A percentile compares a stretch with the other conserved stretches of the same genome.
These are phyloP conservation scores for Apiotrichum porosum DNA, from an alignment of 1,284 basidiomycete genomes.

Conservation along the genomic window DNA sequence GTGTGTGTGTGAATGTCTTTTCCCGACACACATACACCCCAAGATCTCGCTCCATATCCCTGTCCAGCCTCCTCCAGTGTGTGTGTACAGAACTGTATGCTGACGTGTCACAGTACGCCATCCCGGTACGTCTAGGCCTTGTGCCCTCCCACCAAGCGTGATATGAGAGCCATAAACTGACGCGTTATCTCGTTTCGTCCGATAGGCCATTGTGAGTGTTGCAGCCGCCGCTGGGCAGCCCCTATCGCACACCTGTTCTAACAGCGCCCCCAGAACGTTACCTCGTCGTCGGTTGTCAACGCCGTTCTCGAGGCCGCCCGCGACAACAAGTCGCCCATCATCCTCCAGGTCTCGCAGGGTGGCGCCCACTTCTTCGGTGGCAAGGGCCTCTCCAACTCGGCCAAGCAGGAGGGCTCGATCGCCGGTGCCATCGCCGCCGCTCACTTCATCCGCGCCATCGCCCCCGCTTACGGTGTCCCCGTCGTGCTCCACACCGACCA, in stretches of 20 bases:
- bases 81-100: no score
- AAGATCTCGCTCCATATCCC: no score
- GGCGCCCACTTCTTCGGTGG: constrained; percentile 95
- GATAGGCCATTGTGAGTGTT: constrained; percentile 63
- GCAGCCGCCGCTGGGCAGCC: not conserved
- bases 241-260: not conserved
- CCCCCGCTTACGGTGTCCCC: constrained; percentile 86
- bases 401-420: constrained; percentile 92
- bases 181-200: not conserved
- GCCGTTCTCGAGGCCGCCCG: constrained; percentile 83
- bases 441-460: constrained; percentile 82
- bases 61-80: no score
- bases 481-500: constrained; percentile 99
- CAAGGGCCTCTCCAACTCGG: constrained; percentile 81
- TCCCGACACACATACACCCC: no score
- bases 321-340: constrained; percentile 94
- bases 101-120: constrained; percentile 61
- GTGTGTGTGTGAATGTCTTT: not conserved
- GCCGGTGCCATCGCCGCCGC: constrained; percentile 88
- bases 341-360: constrained; percentile 96
- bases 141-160: no score
- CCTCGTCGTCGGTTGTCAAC: constrained; percentile 81
- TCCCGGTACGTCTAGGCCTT: constrained; percentile 63
- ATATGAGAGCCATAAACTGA: constrained; percentile 1
- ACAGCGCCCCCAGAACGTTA: constrained; percentile 58